phyloP scores from a whole-genome alignment of 371 early-diverging fungal species.

The Syncephalastrum monosporum region DNA sequence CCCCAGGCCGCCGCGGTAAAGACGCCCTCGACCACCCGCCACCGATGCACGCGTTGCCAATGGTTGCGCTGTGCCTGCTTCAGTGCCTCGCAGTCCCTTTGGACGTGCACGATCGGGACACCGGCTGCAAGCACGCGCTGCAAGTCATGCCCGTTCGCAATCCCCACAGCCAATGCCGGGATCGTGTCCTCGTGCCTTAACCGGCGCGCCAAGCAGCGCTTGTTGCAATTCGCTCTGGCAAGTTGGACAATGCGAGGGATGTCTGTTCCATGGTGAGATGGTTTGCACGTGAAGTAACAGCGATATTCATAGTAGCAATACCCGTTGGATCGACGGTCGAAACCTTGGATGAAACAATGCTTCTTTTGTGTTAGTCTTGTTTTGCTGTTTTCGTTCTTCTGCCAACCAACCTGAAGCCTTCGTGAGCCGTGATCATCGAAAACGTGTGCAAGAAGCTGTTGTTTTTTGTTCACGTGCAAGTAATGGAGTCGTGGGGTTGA shows the following conservation, averaged over 20 bases:
- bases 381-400: no score
- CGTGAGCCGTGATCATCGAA: no score
- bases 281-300: no score
- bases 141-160: slow-evolving; percentile 38
- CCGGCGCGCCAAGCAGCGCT: slow-evolving; percentile 9
- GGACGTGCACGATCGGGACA: slow-evolving; percentile 39
- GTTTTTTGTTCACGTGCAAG: no score
- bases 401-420: no score
- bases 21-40: slow-evolving; percentile 1
- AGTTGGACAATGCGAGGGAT: slow-evolving; percentile 24
- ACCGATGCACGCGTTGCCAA: slow-evolving; percentile 5
- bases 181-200: slow-evolving; percentile 13
- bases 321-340: no score
- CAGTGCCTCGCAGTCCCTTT: slow-evolving; percentile 29
- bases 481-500: no score
- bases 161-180: slow-evolving; percentile 33
- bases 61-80: slow-evolving; percentile 26
- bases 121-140: slow-evolving; percentile 18
- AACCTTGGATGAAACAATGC: no score
- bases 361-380: no score
- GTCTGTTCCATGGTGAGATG: slow-evolving; percentile 11
- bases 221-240: slow-evolving; percentile 16
- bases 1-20: slow-evolving; percentile 12
- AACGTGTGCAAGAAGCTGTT: no score
- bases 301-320: no score